Conservation (phyloP, 345 rosid genomes). For the Gossypium raimondii region DNA sequence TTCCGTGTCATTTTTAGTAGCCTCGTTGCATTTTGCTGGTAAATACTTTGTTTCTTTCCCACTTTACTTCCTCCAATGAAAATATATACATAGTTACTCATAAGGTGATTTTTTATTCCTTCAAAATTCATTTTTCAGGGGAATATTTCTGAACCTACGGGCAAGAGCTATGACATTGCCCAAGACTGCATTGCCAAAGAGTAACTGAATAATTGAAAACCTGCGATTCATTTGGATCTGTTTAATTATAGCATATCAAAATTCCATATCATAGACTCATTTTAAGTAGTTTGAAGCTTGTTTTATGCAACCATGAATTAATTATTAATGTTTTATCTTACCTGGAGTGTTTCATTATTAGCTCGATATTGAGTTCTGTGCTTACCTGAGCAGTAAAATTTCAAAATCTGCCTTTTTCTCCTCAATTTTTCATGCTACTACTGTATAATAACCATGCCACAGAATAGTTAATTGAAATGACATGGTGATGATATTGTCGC, state of each 20-base stretch:
- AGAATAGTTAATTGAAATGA: neutral
- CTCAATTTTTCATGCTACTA: neutral
- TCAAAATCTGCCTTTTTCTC: neutral
- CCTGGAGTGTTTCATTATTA: neutral
- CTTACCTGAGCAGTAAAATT: neutral
- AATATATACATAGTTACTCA: neutral
- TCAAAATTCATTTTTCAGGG: constrained; percentile 50
- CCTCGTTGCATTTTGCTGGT: constrained; percentile 71
- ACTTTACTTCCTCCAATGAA: neutral
- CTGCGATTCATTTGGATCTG: neutral
- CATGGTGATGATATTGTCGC: neutral
- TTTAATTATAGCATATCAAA: neutral
- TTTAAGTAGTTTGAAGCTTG: neutral
- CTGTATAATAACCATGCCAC: neutral
- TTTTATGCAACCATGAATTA: neutral
- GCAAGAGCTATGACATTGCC: constrained; percentile 60
- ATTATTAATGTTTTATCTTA: neutral
- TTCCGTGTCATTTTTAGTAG: constrained; percentile 82
- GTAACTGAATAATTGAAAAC: constrained; percentile 20
- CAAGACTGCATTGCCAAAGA: constrained; percentile 25
- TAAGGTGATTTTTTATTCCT: neutral
- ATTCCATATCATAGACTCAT: neutral
- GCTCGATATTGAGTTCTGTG: neutral
- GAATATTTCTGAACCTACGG: constrained; percentile 75
- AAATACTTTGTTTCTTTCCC: constrained; percentile 5